phyloP scores from a whole-genome alignment of 2,329 filamentous ascomycete genomes.

The Colletotrichum somersetense region DNA sequence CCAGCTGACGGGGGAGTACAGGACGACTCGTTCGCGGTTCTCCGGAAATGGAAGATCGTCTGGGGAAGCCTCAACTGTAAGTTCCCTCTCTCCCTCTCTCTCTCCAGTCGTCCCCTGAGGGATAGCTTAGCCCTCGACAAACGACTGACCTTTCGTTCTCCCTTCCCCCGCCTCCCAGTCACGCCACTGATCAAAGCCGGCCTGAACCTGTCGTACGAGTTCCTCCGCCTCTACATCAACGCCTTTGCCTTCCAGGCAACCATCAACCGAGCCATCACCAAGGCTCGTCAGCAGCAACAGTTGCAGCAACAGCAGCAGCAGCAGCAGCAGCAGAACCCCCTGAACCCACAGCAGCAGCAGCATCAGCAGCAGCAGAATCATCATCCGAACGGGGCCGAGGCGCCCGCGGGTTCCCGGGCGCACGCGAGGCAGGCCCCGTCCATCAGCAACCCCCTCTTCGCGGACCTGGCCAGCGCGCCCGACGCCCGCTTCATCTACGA shows the following conservation, averaged over 20 bases:
- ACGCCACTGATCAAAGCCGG: slow-evolving; percentile 76
- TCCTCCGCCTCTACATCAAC: slow-evolving; percentile 79
- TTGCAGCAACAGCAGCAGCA: neutral
- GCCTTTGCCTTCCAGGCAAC: slow-evolving; percentile 83
- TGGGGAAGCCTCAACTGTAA: slow-evolving; percentile 76
- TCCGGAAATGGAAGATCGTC: slow-evolving; percentile 77
- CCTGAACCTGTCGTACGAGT: slow-evolving; percentile 78
- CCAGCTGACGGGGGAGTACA: slow-evolving; percentile 26
- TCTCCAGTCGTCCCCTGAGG: too few relatives aligned
- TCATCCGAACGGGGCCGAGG: slow-evolving; percentile 45
- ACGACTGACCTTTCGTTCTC: too few relatives aligned
- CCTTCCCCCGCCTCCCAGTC: slow-evolving; percentile 51
- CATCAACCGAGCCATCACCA: slow-evolving; percentile 61
- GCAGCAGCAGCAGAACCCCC: neutral
- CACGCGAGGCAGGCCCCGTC: neutral
- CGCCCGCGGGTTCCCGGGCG: slow-evolving; percentile 46
- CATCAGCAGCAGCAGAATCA: slow-evolving; percentile 50
- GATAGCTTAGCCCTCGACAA: neutral
- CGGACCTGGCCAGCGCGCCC: slow-evolving; percentile 69
- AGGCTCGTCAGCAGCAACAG: slow-evolving; percentile 25
- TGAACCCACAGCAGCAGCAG: slow-evolving; percentile 42
- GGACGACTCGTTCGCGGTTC: slow-evolving; percentile 77
- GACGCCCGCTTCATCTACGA: slow-evolving; percentile 77
- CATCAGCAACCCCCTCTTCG: slow-evolving; percentile 50
- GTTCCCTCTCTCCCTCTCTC: slow-evolving; percentile 33